A percentile compares a stretch with the other conserved stretches of the same genome.
phyloP scores from a whole-genome alignment of 116 monocot species.

The Phalaenopsis hybrid region DNA sequence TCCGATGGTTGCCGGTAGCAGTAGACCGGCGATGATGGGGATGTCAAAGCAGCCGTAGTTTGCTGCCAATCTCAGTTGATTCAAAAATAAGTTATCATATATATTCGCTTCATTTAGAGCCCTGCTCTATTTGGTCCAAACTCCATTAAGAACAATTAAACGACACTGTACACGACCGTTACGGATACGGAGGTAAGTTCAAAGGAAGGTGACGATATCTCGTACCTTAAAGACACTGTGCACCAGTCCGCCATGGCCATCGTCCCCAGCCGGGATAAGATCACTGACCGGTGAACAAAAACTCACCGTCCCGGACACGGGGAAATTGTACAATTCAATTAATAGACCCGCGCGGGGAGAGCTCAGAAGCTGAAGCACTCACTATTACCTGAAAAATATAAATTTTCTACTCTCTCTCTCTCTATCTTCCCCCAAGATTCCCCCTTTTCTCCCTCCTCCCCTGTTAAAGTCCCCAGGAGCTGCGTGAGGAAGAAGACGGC shows the following conservation, averaged over 20 bases:
- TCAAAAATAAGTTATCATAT: no score
- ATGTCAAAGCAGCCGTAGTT: no score
- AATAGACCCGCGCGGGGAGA: slow-evolving; percentile 2
- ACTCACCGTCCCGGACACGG: neutral
- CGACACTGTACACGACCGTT: no score
- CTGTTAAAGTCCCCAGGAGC: neutral
- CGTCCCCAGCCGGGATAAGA: neutral
- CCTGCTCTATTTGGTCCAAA: no score
- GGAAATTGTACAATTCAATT: slow-evolving; percentile 2
- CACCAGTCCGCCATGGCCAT: neutral
- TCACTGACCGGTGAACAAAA: neutral
- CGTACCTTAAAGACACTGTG: neutral
- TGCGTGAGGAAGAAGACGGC: slow-evolving; percentile 11
- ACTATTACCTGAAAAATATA: neutral
- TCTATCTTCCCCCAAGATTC: neutral
- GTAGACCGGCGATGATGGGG: no score
- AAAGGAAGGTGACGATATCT: neutral
- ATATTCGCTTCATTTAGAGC: no score
- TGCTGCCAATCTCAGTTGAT: no score
- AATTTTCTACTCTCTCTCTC: neutral
- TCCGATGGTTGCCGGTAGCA: no score
- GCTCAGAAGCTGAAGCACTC: neutral
- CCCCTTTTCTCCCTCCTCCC: slow-evolving; percentile 1
- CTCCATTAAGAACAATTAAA: no score
- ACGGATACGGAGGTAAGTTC: neutral